A percentile compares a stretch with the other conserved stretches of the same genome.
phyloP scores from a whole-genome alignment of 306 rosid species.

The Pyrus bretschneideri region DNA sequence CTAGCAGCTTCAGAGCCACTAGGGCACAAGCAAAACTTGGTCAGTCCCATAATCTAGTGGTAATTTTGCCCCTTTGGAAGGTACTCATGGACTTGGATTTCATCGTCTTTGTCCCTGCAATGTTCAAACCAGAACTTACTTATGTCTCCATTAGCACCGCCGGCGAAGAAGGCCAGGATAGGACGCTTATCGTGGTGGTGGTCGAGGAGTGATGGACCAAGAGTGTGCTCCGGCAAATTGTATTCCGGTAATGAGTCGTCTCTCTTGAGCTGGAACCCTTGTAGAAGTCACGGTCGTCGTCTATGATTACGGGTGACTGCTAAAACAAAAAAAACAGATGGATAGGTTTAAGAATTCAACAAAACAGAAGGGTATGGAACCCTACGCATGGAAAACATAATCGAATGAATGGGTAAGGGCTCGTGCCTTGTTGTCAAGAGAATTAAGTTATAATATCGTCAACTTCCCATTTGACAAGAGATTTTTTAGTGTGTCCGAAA shows the following conservation, averaged over 20 bases:
- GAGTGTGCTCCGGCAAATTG: constrained; percentile 8
- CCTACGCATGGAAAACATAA: background rate
- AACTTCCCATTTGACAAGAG: too few relatives aligned
- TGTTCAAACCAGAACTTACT: constrained; percentile 25
- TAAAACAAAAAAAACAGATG: background rate
- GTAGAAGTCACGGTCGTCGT: constrained; percentile 16
- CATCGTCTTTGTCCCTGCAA: constrained; percentile 20
- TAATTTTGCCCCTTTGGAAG: constrained; percentile 25
- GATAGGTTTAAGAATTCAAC: background rate
- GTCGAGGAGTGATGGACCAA: constrained; percentile 16
- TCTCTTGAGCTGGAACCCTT: constrained; percentile 29
- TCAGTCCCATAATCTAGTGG: constrained; percentile 21
- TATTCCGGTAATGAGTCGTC: constrained; percentile 32
- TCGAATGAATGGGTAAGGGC: background rate
- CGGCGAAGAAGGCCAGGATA: constrained; percentile 34
- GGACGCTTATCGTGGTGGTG: constrained; percentile 12
- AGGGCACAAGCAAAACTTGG: constrained; percentile 38
- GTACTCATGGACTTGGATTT: constrained; percentile 28
- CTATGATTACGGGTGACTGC: constrained; percentile 26
- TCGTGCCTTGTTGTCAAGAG: background rate
- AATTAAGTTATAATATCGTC: too few relatives aligned
- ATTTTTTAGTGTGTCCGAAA: too few relatives aligned
- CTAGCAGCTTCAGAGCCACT: constrained; percentile 41
- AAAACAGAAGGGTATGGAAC: background rate
- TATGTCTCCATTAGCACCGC: constrained; percentile 33